Percentiles rank a stretch among this genome's conserved stretches.
Conservation (phyloP, 1,284 basidiomycete species). For the Puccinia coronata region DNA sequence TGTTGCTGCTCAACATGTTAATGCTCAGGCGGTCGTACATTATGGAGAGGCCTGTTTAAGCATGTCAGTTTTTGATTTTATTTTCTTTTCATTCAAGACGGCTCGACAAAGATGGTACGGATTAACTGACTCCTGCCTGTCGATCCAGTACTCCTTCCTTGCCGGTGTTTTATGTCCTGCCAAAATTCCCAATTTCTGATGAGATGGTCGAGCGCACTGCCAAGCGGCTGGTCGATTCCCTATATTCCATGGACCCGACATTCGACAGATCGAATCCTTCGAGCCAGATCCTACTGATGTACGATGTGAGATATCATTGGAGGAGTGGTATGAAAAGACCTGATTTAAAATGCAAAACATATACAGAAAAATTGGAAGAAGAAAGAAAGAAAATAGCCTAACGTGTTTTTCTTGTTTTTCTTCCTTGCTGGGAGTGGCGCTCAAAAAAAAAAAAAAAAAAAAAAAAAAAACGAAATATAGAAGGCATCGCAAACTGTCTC, state of each 20-base stretch:
- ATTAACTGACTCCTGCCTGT: constrained; percentile 10
- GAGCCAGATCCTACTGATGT: constrained; percentile 66
- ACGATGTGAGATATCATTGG: constrained; percentile 82
- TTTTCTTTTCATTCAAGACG: too few relatives aligned
- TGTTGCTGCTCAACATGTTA: constrained; percentile 88
- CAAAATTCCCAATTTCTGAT: constrained; percentile 53
- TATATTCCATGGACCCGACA: constrained; percentile 47
- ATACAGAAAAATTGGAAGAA: constrained; percentile 36
- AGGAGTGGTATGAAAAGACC: constrained; percentile 63
- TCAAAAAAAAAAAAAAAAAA: not conserved
- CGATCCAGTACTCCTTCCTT: constrained; percentile 58
- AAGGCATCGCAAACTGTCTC: constrained; percentile 14
- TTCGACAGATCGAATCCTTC: constrained; percentile 47
- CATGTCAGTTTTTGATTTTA: constrained; percentile 68
- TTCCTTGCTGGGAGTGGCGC: not conserved
- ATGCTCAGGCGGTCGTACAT: constrained; percentile 88
- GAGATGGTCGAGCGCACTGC: constrained; percentile 56
- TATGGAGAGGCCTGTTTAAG: constrained; percentile 97
- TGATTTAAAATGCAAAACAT: constrained; percentile 36
- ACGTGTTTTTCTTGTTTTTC: constrained; percentile 50
- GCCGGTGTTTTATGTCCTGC: constrained; percentile 61
- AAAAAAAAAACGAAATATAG: not conserved
- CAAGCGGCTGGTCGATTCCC: constrained; percentile 51
- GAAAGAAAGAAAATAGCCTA: constrained; percentile 53
- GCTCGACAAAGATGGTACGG: not conserved